These are phyloP conservation scores for Colletotrichum karsti DNA, from an alignment of 2,329 filamentous ascomycete species.

Conservation along the genomic window DNA sequence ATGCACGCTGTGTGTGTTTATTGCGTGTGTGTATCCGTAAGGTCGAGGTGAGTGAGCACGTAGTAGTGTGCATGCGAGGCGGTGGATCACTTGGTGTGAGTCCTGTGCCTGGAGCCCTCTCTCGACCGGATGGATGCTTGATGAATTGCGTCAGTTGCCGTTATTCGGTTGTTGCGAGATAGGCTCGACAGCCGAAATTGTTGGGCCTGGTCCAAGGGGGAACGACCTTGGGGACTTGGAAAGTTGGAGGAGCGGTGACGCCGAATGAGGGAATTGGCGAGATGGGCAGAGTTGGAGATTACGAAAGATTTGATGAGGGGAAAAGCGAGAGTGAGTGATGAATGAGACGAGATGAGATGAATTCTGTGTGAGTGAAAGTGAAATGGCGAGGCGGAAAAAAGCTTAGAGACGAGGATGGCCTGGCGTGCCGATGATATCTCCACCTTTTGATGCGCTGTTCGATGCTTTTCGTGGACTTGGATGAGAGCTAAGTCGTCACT, in stretches of 20 bases:
- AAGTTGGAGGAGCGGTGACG: constrained; percentile 19
- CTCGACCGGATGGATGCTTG: not conserved
- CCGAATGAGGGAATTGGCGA: not conserved
- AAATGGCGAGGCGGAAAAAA: not conserved
- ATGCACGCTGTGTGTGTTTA: constrained; percentile 10
- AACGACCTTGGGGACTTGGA: not conserved
- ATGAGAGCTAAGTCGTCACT: not conserved
- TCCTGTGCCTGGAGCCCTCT: not conserved
- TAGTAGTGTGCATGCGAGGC: constrained; percentile 1
- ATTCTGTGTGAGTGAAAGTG: not conserved
- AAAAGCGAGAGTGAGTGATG: not conserved
- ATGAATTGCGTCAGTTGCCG: not conserved
- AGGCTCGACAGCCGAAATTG: constrained; percentile 3
- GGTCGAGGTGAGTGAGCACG: not conserved
- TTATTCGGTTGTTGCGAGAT: not conserved
- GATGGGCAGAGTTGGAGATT: constrained; percentile 9
- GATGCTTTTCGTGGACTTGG: not conserved
- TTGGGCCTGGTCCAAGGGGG: not conserved
- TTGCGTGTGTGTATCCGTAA: not conserved
- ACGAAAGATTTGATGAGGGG: not conserved
- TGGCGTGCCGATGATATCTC: constrained; percentile 3
- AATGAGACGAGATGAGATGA: constrained; percentile 3
- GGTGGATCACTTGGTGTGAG: constrained; percentile 1
- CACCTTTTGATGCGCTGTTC: constrained; percentile 20
- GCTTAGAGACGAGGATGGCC: constrained; percentile 15